Evolutionary conservation across 768 basidiomycete genomes (phyloP), one percentile per base, ranked within the genome.

Genomic region (Lentinus tigrinus): DNA sequence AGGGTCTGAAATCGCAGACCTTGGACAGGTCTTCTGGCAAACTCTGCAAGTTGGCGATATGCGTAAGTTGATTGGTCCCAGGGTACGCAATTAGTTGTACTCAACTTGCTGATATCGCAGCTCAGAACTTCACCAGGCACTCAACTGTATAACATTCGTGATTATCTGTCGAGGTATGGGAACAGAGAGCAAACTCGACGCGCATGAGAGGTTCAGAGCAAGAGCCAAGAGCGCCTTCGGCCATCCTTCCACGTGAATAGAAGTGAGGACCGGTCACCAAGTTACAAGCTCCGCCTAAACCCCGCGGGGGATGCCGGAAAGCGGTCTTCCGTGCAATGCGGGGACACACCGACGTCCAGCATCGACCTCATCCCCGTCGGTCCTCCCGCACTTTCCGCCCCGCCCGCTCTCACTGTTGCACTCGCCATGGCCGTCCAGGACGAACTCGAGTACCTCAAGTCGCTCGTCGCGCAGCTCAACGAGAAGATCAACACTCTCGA

Each of bases 371-470:
- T 56, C 43, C 43, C 23, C 49, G 48, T 49, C 52, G 56, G 37
- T 54, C 55, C 56, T 31, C 26, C 26, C 46, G 27, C 52, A 44
- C 36, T 47, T 47, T 26, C n/a, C 53, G 36, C 40, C 54, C 61
- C 52, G 56, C 47, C 53, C 31, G 57, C 58, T 42, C 50, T 24
- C 9, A 31, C 17, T 31, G 28, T 17, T 31, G 28, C 47, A 8
- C 3, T 47, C 63, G 69, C 64, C 56, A 90, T 90, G 88, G 78
- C 84, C 64, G 78, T 79, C 14, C 76, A 81, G 49, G 85, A 87
- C 60, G 94, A 98, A 77, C 83, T 99, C 67, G 92, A 91, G 67
- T 94, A 98, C 74, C 88, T 99, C 78, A 99, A 99, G 77, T 76
- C 81, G 40, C 89, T 99, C 67, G 94, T 97, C 63, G 70, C 79